Conservation (phyloP, 345 rosid genomes). For the Raphanus raphanistrum region DNA sequence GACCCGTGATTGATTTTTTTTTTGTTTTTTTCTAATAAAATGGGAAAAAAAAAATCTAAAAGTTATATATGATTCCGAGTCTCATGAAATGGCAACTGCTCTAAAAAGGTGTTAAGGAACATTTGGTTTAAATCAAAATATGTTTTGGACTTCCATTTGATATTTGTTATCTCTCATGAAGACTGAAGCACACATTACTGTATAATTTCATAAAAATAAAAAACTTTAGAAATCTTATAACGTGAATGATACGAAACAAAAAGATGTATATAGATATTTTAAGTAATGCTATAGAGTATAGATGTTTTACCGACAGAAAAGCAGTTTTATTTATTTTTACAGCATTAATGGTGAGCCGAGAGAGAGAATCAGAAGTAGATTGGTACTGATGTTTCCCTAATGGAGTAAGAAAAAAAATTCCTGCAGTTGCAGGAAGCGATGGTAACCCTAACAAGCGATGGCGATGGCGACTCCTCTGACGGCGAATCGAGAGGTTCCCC, state of each 20-base stretch:
- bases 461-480: no score
- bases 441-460: no score
- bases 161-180: not conserved
- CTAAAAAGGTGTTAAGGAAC: not conserved
- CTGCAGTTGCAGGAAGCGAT: no score
- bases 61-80: no score
- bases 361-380: slow-evolving; percentile 38
- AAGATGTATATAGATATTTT: not conserved
- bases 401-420: slow-evolving; percentile 33
- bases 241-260: not conserved
- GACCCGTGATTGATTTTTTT: no score
- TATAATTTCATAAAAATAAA: not conserved
- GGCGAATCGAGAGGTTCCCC: no score
- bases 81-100: no score
- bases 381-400: slow-evolving; percentile 41
- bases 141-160: not conserved
- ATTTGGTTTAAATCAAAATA: not conserved
- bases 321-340: slow-evolving; percentile 20
- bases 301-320: slow-evolving; percentile 25
- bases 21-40: no score
- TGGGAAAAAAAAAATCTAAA: no score
- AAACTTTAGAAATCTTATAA: not conserved
- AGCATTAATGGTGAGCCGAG: slow-evolving; percentile 29
- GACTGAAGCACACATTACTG: not conserved
- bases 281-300: slow-evolving; percentile 2